phyloP scores from a whole-genome alignment of 345 rosid genomes.

The Arabidopsis suecica region DNA sequence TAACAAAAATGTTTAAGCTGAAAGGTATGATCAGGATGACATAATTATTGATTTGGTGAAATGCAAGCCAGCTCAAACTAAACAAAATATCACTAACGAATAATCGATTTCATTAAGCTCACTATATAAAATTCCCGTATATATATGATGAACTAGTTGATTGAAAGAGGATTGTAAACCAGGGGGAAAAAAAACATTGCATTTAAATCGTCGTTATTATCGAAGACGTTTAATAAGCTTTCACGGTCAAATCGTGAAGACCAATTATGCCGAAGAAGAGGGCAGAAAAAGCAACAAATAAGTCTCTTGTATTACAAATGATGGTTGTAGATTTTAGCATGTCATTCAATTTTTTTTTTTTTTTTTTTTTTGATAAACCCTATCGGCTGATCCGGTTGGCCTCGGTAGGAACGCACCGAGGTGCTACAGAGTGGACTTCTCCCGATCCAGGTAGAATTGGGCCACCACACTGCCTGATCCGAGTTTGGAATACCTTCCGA shows the following conservation, averaged over 20 bases:
- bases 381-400: no score
- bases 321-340: constrained; percentile 24
- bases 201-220: constrained; percentile 30
- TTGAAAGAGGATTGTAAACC: not conserved
- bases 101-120: not conserved
- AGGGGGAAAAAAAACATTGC: not conserved
- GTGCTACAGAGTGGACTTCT: no score
- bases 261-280: constrained; percentile 39
- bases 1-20: not conserved
- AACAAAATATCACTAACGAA: not conserved
- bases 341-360: constrained; percentile 18
- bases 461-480: no score
- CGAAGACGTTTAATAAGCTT: constrained; percentile 26
- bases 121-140: no score
- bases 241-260: constrained; percentile 33
- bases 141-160: no score
- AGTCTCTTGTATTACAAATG: constrained; percentile 26
- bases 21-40: not conserved
- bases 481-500: no score
- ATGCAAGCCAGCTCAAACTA: not conserved
- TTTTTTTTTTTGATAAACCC: no score
- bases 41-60: no score
- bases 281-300: constrained; percentile 33
- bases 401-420: no score
- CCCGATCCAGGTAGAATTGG: no score